Evolutionary conservation across 1,284 basidiomycete genomes (phyloP), one percentile per base, ranked within the genome.

Genomic region (Moesziomyces globuligerus): DNA sequence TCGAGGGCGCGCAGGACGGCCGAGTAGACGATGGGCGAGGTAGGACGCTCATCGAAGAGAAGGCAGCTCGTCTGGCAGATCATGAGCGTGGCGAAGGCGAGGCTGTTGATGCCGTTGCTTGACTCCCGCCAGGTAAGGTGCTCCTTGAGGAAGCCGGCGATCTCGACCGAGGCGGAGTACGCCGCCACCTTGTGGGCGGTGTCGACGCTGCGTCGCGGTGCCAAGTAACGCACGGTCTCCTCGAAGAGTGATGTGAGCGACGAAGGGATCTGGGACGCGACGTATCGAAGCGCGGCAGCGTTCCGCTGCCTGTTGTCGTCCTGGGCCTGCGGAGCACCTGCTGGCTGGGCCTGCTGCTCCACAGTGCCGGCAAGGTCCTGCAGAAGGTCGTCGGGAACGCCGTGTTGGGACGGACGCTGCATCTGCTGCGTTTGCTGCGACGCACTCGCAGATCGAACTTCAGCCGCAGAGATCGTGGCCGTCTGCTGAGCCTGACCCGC

Each of bases 181-280:
- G 94, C 90, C 75, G 93, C 90, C 74, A 89, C 88, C 83, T 89
- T 91, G 82, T 95, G 93, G 4, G 86, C 79, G 1, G 87, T 72
- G 76, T 98, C 95, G 15, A 89, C 72, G 26, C 90, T 88, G 57
- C 94, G 87, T 24, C 90, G 90, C 78, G 92, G 89, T 11, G 84
- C 82, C 81, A 97, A 90, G 80, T 96, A 86, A 81, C 93, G 91
- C 64, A 94, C 90, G 61, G 94, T 88, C 17, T 94, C 89, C 87
- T 92, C 91, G 85, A 96, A 93, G 82, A 98, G 91, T 5, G 92
- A 90, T 1, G 89, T 88, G 56, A 95, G 84, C 4, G 90, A 87
- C 25, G 87, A 88, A 0, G 93, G 92, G 51, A 95, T 86, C 41
- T 91, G 89, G 58, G 90, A 89, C 0, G 90, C 89, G 29, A 97